Base-by-base conservation (phyloP, 139 green algal species). In the Gonium pectorale region DNA sequence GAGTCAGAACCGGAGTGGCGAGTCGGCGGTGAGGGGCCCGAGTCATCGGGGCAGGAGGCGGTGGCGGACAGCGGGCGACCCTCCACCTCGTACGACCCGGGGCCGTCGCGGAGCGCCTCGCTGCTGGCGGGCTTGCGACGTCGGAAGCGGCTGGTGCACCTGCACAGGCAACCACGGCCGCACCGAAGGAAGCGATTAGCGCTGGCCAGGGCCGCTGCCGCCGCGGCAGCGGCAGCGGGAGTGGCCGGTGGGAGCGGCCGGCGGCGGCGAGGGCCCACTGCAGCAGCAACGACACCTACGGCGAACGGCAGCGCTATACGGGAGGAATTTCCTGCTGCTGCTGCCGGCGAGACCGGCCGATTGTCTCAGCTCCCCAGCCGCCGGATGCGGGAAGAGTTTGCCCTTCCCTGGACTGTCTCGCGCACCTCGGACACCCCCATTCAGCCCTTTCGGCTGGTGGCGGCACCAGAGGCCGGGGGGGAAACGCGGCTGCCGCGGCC, bases 401-500 rank as follows among this genome's bases (percentile, higher is more conserved):
- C 26, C 43, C 40, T 77, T 9, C 69, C 72, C 24, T 68, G 67
- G 37, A 80, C 72, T 26, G 52, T 80, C 3, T 80, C 72, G 31
- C 51, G 72, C 24, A 80, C 72, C 33, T 80, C 72, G 0, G 72
- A 80, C 0, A 41, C 31, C 5, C 72, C 72, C 51, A 80, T 80
- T 17, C 49, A 31, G 6, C 26, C 9, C 40, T 40, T 17, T 6
- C 2, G 13, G 64, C 35, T 27, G 17, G 38, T 40, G 67, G 67
- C 24, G 40, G 40, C 40, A 37, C 21, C 29, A 11, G 9, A 44
- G 31, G 31, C 2, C 17, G 24, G 6, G 67, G 6, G 5, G 35
- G 5, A 44, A 13, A 44, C 33, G 49, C 71, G 1, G 33, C 49
- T 43, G 69, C 44, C 17, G 35, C 71, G 24, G 71, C 69, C 11